Evolutionary conservation across 768 basidiomycete genomes (phyloP).

Genomic region (Omphalotus guepiniiformis): DNA sequence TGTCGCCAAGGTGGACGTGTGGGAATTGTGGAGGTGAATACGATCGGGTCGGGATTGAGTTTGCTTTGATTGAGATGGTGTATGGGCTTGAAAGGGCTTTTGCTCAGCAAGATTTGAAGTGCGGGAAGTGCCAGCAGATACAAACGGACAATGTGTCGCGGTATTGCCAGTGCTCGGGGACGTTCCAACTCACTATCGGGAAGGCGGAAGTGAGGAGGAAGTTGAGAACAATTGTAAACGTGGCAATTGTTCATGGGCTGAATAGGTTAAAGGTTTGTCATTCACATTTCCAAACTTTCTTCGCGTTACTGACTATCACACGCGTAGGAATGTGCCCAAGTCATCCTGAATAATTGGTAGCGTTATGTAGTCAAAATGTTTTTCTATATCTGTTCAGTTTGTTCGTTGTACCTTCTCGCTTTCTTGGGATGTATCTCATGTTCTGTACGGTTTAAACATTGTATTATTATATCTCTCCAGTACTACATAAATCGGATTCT

Average conservation of each 20-base stretch:
- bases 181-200: constrained; percentile 68
- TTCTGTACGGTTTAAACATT: too few species aligned
- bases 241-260: constrained; percentile 71
- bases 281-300: background rate
- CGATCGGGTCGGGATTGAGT: constrained; percentile 85
- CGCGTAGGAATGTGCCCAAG: constrained; percentile 42
- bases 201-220: constrained; percentile 69
- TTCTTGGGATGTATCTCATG: too few species aligned
- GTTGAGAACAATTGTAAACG: constrained; percentile 79
- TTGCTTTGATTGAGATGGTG: constrained; percentile 75
- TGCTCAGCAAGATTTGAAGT: constrained; percentile 87
- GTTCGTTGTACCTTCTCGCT: too few species aligned
- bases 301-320: constrained; percentile 5
- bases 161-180: constrained; percentile 86
- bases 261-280: constrained; percentile 56
- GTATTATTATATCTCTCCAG: too few species aligned
- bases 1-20: constrained; percentile 65
- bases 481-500: too few species aligned
- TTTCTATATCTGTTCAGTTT: too few species aligned
- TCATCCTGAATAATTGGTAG: constrained; percentile 41
- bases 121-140: constrained; percentile 85
- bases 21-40: constrained; percentile 77
- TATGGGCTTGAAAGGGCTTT: constrained; percentile 67
- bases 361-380: too few species aligned
- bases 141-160: constrained; percentile 84